These are phyloP conservation scores for Mrakia blollopis DNA, from an alignment of 768 basidiomycete genomes.

Conservation along the genomic window DNA sequence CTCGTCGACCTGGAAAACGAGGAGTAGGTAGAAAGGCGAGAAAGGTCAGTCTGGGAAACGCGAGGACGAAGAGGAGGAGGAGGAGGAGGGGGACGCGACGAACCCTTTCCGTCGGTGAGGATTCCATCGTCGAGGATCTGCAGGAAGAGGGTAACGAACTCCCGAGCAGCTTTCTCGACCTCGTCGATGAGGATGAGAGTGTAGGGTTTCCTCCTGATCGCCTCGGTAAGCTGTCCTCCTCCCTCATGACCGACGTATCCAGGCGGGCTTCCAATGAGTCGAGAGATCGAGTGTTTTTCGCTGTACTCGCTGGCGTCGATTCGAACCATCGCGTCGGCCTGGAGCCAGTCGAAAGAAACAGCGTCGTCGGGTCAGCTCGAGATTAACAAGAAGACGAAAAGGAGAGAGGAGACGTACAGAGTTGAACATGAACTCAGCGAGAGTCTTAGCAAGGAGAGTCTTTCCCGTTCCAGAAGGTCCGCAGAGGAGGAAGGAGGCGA, in stretches of 20 bases:
- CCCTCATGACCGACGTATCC: conserved; percentile 45
- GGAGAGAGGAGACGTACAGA: conserved; percentile 23
- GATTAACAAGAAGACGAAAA: neutral
- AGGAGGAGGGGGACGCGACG: too few relatives aligned
- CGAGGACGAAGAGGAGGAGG: too few relatives aligned
- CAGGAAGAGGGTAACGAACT: conserved; percentile 48
- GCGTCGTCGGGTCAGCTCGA: neutral
- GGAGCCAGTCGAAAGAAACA: neutral
- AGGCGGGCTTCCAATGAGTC: conserved; percentile 44
- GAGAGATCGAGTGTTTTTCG: conserved; percentile 43
- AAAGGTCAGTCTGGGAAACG: too few relatives aligned
- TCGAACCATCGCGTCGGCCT: conserved; percentile 43
- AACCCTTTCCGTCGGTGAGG: conserved; percentile 45
- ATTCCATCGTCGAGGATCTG: conserved; percentile 49
- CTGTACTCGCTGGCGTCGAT: conserved; percentile 30
- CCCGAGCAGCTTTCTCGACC: conserved; percentile 48
- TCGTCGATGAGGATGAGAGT: conserved; percentile 46
- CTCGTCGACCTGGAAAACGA: conserved; percentile 43
- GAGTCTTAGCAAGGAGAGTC: conserved; percentile 45
- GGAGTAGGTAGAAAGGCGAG: too few relatives aligned
- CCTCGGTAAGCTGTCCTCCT: conserved; percentile 45
- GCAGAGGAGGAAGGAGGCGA: conserved; percentile 44
- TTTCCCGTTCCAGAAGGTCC: conserved; percentile 47
- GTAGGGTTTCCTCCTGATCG: conserved; percentile 43
- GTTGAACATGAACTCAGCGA: conserved; percentile 47